Conservation (phyloP, 2,329 filamentous ascomycete genomes). For the Colletotrichum trifolii region DNA sequence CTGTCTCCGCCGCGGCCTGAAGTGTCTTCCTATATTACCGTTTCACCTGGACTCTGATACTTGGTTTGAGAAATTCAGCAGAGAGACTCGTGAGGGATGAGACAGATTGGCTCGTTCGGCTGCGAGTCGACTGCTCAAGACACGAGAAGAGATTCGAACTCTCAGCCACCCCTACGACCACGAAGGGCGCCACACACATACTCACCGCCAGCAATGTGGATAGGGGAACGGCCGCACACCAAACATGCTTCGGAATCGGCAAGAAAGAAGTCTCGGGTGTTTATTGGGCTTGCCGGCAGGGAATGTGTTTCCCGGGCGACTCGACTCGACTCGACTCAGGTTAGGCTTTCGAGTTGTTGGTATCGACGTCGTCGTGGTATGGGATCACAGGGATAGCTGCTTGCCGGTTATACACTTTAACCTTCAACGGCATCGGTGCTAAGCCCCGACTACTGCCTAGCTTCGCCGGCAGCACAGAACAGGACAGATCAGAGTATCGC, state of each 20-base stretch:
- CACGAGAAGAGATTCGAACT: conserved; percentile 1
- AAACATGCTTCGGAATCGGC: conserved; percentile 15
- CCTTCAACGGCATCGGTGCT: background rate
- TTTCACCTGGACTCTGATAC: conserved; percentile 35
- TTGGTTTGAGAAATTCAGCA: background rate
- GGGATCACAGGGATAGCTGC: background rate
- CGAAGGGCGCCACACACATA: background rate
- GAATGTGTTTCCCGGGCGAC: background rate
- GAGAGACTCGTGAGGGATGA: conserved; percentile 1
- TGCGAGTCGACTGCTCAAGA: background rate
- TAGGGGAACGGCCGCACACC: background rate
- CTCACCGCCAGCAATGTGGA: background rate
- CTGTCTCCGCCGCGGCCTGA: conserved; percentile 6
- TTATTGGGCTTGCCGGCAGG: conserved; percentile 5
- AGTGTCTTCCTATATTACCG: background rate
- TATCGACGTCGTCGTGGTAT: background rate
- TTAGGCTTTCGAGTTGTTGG: conserved; percentile 5
- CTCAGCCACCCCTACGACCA: conserved; percentile 18
- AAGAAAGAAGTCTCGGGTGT: background rate
- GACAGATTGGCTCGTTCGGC: conserved; percentile 17
- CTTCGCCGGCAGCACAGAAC: background rate
- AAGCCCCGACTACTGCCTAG: background rate
- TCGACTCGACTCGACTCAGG: background rate
- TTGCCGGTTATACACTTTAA: background rate
- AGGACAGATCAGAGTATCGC: background rate